These are phyloP conservation scores for Shiraia bambusicola DNA, from an alignment of 2,329 filamentous ascomycete genomes.

Conservation along the genomic window DNA sequence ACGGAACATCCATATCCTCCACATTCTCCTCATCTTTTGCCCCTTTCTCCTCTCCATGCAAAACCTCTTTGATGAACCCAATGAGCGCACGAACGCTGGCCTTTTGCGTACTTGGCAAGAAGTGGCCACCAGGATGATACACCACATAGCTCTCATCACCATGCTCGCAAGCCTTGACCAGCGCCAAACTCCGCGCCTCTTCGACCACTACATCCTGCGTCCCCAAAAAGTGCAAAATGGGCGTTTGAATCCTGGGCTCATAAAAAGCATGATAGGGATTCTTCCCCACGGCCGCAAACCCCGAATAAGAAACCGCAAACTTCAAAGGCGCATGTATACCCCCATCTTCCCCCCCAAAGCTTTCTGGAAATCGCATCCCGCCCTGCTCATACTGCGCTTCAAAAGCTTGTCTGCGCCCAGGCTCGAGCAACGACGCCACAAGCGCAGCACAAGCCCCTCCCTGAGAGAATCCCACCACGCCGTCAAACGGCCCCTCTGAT, in stretches of 20 bases:
- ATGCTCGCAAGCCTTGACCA: slow-evolving; percentile 66
- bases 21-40: slow-evolving; percentile 56
- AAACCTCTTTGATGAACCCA: slow-evolving; percentile 64
- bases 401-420: slow-evolving; percentile 52
- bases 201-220: slow-evolving; percentile 86
- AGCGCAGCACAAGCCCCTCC: slow-evolving; percentile 65
- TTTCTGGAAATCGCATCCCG: slow-evolving; percentile 55
- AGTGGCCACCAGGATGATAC: slow-evolving; percentile 86
- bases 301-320: slow-evolving; percentile 76
- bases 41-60: slow-evolving; percentile 44
- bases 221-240: slow-evolving; percentile 79
- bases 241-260: slow-evolving; percentile 72
- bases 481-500: slow-evolving; percentile 39
- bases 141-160: slow-evolving; percentile 54
- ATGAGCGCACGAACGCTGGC: slow-evolving; percentile 77
- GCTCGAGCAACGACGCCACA: slow-evolving; percentile 71
- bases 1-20: slow-evolving; percentile 70
- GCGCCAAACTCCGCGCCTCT: slow-evolving; percentile 66
- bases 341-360: slow-evolving; percentile 40
- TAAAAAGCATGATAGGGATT: slow-evolving; percentile 68
- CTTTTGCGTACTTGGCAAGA: slow-evolving; percentile 75
- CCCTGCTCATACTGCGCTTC: slow-evolving; percentile 40
- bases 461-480: slow-evolving; percentile 41
- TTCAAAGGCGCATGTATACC: slow-evolving; percentile 58
- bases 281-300: slow-evolving; percentile 67